Percentiles rank a stretch among this genome's conserved stretches.
phyloP scores from a whole-genome alignment of 331 rosid genomes.

The Telfairia occidentalis region DNA sequence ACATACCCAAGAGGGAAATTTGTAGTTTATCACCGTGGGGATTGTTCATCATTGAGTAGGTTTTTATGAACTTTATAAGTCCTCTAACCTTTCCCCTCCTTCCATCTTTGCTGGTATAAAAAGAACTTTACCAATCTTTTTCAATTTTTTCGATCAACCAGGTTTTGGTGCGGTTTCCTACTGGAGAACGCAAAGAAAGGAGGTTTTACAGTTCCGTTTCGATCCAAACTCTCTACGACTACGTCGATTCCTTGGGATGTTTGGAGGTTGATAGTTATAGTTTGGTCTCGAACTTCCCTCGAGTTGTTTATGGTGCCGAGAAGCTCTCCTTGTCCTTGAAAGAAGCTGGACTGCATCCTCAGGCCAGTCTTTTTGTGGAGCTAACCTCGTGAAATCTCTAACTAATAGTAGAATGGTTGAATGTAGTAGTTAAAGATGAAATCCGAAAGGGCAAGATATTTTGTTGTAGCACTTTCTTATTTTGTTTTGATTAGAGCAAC shows the following conservation, averaged over 20 bases:
- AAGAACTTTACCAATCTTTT: not conserved
- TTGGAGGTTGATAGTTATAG: constrained; percentile 51
- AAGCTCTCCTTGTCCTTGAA: constrained; percentile 52
- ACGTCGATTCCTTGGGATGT: constrained; percentile 75
- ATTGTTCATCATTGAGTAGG: not conserved
- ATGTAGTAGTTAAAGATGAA: constrained; percentile 11
- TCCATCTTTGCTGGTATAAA: not conserved
- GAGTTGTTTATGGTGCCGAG: constrained; percentile 61
- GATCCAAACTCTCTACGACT: constrained; percentile 69
- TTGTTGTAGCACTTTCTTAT: not conserved
- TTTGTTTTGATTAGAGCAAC: constrained; percentile 6
- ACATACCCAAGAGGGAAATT: not conserved
- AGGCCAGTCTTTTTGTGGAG: constrained; percentile 57
- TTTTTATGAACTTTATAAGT: not conserved
- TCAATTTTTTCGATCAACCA: constrained; percentile 10
- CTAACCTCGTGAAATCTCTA: constrained; percentile 20
- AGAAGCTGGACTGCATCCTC: constrained; percentile 96
- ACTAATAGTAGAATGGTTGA: not conserved
- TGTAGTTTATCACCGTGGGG: not conserved
- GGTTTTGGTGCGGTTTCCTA: constrained; percentile 95
- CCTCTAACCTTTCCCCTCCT: not conserved
- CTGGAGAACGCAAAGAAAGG: constrained; percentile 87
- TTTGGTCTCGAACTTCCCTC: constrained; percentile 85
- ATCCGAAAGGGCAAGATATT: not conserved
- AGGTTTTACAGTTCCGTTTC: constrained; percentile 56